Conservation (phyloP, 805 yeast species). For the Jamesozyma lodderae region DNA sequence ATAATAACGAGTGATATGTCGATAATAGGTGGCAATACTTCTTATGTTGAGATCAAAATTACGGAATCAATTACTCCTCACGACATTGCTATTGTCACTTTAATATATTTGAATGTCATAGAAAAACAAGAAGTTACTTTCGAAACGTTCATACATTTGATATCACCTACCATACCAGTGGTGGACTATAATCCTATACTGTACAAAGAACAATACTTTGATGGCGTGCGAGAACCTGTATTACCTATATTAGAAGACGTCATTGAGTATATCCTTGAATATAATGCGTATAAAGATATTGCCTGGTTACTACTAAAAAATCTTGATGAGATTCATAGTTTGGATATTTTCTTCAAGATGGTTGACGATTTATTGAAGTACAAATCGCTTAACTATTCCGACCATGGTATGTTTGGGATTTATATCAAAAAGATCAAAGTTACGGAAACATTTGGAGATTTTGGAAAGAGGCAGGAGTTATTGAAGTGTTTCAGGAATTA, state of each 20-base stretch:
- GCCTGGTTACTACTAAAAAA: constrained; percentile 6
- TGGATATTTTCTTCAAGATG: constrained; percentile 6
- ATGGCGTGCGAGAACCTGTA: constrained; percentile 12
- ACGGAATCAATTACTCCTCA: constrained; percentile 14
- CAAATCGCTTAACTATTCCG: too few species aligned
- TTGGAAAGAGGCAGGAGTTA: too few species aligned
- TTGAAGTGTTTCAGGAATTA: too few species aligned
- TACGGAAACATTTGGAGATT: too few species aligned
- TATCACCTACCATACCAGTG: constrained; percentile 15
- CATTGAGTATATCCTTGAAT: constrained; percentile 4
- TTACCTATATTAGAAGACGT: constrained; percentile 12
- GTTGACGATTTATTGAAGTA: background rate
- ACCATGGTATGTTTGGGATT: too few species aligned
- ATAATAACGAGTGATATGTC: too few species aligned
- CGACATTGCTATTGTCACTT: constrained; percentile 18
- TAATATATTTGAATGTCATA: constrained; percentile 16
- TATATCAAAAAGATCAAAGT: too few species aligned
- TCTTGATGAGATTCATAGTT: constrained; percentile 2
- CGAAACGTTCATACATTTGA: constrained; percentile 11
- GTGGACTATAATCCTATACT: constrained; percentile 14
- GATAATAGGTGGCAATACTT: too few species aligned
- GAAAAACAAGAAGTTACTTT: constrained; percentile 8
- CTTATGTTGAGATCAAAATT: background rate
- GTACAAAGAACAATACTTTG: constrained; percentile 5
- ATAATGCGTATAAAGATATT: background rate